These are phyloP conservation scores for Dillenia turbinata DNA, from an alignment of 164 flowering plant genomes.

Conservation along the genomic window DNA sequence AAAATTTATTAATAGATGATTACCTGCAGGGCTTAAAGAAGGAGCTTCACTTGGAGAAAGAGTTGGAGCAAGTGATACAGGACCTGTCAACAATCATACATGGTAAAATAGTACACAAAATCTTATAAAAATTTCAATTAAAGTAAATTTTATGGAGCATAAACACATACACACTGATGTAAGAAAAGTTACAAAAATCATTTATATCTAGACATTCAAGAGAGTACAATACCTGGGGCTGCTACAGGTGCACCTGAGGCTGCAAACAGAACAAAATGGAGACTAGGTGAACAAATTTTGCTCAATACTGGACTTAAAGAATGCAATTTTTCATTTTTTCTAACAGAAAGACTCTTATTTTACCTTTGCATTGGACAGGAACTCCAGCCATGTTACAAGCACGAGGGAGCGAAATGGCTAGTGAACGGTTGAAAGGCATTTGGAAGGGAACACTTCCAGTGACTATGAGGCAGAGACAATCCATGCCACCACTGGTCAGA, in stretches of 20 bases:
- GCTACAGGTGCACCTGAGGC: slow-evolving; percentile 63
- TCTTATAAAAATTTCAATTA: not conserved
- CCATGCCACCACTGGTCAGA: slow-evolving; percentile 37
- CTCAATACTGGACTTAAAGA: not conserved
- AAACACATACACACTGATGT: not conserved
- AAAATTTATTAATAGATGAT: not conserved
- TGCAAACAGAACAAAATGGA: slow-evolving; percentile 23
- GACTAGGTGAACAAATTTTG: not conserved
- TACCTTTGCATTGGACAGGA: slow-evolving; percentile 77
- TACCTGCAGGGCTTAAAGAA: slow-evolving; percentile 44
- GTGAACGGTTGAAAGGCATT: slow-evolving; percentile 57
- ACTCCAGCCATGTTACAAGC: slow-evolving; percentile 73
- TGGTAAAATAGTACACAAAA: not conserved
- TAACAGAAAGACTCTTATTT: not conserved
- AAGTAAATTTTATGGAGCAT: not conserved
- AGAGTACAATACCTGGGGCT: slow-evolving; percentile 55
- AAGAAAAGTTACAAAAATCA: not conserved
- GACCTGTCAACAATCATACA: slow-evolving; percentile 31
- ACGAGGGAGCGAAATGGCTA: slow-evolving; percentile 64
- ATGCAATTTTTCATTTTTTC: not conserved
- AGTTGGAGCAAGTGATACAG: slow-evolving; percentile 39
- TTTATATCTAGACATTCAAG: not conserved
- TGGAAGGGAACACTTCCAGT: slow-evolving; percentile 64
- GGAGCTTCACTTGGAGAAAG: slow-evolving; percentile 29
- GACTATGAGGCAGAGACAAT: slow-evolving; percentile 64